Conservation (phyloP, 345 rosid genomes). For the Camelina sativa region DNA sequence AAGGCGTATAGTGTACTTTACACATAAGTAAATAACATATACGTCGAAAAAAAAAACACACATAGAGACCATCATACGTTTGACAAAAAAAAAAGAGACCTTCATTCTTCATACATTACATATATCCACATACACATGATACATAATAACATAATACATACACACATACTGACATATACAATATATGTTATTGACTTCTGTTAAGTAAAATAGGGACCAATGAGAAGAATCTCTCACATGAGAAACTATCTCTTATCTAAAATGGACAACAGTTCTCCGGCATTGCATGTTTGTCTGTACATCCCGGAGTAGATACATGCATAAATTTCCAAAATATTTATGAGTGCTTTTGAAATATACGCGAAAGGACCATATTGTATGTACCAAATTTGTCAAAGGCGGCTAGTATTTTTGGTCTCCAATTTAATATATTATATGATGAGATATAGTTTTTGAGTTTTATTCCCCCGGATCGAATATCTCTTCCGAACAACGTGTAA, state of each 20-base stretch:
- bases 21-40: neutral
- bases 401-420: constrained; percentile 24
- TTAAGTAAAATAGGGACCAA: constrained; percentile 36
- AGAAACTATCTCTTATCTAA: constrained; percentile 39
- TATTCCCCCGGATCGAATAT: constrained; percentile 24
- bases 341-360: constrained; percentile 26
- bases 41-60: neutral
- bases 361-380: constrained; percentile 11
- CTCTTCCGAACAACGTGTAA: constrained; percentile 34
- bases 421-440: constrained; percentile 16
- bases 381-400: constrained; percentile 15
- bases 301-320: constrained; percentile 9
- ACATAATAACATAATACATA: neutral
- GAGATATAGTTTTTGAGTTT: constrained; percentile 23
- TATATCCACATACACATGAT: neutral
- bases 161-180: neutral
- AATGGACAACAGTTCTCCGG: constrained; percentile 29
- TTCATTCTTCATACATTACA: neutral
- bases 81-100: no score
- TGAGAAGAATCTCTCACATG: constrained; percentile 31
- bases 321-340: neutral
- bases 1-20: neutral
- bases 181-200: constrained; percentile 33
- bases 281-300: neutral
- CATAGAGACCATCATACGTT: neutral